Conservation (phyloP, 2,329 filamentous ascomycete genomes). For the Cladosporium austrohemisphaericum region DNA sequence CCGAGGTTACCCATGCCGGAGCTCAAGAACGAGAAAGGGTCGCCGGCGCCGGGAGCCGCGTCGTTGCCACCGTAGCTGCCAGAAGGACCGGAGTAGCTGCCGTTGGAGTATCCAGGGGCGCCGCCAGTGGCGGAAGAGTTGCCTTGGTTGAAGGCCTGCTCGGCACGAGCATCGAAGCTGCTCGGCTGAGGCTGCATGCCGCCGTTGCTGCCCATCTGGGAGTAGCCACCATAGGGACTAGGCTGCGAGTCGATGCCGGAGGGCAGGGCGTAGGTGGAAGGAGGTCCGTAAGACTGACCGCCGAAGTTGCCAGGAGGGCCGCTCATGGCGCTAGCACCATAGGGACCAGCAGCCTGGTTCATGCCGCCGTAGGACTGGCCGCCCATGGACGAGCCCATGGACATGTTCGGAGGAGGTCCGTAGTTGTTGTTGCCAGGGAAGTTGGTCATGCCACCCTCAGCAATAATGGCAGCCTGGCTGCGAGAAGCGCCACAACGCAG, state of each 20-base stretch:
- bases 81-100: slow-evolving; percentile 39
- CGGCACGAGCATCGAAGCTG: slow-evolving; percentile 89
- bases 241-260: slow-evolving; percentile 73
- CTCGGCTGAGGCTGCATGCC: slow-evolving; percentile 62
- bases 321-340: slow-evolving; percentile 61
- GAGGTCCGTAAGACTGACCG: slow-evolving; percentile 78
- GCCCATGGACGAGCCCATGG: slow-evolving; percentile 46
- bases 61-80: slow-evolving; percentile 44
- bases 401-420: slow-evolving; percentile 77
- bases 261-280: slow-evolving; percentile 84
- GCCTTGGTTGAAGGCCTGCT: slow-evolving; percentile 81
- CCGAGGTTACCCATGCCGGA: slow-evolving; percentile 68
- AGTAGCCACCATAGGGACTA: slow-evolving; percentile 74
- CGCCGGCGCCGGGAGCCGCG: slow-evolving; percentile 56
- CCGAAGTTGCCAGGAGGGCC: slow-evolving; percentile 53
- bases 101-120: slow-evolving; percentile 56
- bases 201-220: slow-evolving; percentile 53
- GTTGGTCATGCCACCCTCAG: slow-evolving; percentile 70
- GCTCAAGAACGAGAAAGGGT: slow-evolving; percentile 77
- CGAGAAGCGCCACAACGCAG: slow-evolving; percentile 93
- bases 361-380: slow-evolving; percentile 28
- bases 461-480: slow-evolving; percentile 87
- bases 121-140: slow-evolving; percentile 69
- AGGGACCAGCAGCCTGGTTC: slow-evolving; percentile 66
- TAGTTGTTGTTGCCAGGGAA: slow-evolving; percentile 26